A percentile compares a stretch with the other conserved stretches of the same genome.
Evolutionary conservation across 73 alveolate species (phyloP).

Genomic region (Effrenium voratum): DNA sequence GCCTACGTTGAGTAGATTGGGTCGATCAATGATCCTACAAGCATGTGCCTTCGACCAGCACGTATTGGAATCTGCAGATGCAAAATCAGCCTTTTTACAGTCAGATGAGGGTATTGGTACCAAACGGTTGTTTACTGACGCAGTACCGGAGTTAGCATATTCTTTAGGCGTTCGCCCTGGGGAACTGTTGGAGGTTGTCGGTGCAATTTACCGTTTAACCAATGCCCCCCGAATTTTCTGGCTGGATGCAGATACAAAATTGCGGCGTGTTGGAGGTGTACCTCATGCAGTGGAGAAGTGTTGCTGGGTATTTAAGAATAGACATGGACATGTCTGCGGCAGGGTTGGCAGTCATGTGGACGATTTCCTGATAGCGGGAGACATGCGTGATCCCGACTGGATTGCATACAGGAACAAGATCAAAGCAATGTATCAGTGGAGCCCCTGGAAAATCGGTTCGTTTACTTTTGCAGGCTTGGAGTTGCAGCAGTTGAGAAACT

Average conservation of each 20-base stretch:
- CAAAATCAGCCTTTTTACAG: constrained; percentile 11
- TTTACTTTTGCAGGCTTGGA: constrained; percentile 6
- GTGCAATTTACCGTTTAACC: not conserved
- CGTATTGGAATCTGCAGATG: constrained; percentile 30
- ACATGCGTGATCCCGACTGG: not conserved
- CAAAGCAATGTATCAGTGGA: not conserved
- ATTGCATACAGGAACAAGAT: not conserved
- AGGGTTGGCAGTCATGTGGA: constrained; percentile 19
- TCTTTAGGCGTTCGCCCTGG: not conserved
- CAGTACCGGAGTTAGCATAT: not conserved
- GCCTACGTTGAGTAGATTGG: not conserved
- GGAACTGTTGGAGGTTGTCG: not conserved
- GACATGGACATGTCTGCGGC: not conserved
- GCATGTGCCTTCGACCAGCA: constrained; percentile 4
- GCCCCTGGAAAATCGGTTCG: not conserved
- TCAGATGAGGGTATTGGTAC: constrained; percentile 39
- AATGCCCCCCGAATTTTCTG: constrained; percentile 27
- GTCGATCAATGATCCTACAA: not conserved
- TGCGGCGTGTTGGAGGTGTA: not conserved
- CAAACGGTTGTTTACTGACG: not conserved
- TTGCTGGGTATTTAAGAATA: not conserved
- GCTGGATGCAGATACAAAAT: not conserved
- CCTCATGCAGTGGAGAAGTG: not conserved
- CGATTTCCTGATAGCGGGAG: constrained; percentile 4
- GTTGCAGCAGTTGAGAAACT: constrained; percentile 12